Evolutionary conservation across 2,329 filamentous ascomycete genomes (phyloP).

Genomic region (Colletotrichum graminicola): DNA sequence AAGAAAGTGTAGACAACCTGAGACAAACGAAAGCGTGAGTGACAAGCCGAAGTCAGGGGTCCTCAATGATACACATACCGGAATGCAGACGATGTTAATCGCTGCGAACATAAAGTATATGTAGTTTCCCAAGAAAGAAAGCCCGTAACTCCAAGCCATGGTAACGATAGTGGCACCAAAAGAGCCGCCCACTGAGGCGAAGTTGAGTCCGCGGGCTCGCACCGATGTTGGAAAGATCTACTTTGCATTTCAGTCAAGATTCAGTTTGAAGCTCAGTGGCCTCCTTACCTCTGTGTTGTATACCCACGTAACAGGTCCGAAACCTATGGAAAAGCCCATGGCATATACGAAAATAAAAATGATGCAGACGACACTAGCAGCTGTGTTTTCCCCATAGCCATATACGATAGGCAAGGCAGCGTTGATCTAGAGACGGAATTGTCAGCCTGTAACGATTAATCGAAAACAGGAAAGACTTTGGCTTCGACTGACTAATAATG

Average conservation of each 20-base stretch:
- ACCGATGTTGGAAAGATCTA: slow-evolving; percentile 70
- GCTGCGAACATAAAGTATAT: slow-evolving; percentile 71
- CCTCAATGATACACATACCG: slow-evolving; percentile 48
- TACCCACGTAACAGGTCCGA: slow-evolving; percentile 69
- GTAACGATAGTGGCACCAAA: slow-evolving; percentile 67
- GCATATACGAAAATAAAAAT: slow-evolving; percentile 70
- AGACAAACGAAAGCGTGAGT: neutral
- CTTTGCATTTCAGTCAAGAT: neutral
- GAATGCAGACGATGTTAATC: slow-evolving; percentile 62
- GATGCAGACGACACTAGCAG: slow-evolving; percentile 64
- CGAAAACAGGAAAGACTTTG: neutral
- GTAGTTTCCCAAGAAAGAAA: slow-evolving; percentile 61
- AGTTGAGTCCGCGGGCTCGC: slow-evolving; percentile 68
- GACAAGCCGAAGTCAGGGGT: too few species aligned
- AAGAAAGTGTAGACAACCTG: slow-evolving; percentile 58
- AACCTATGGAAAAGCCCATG: slow-evolving; percentile 68
- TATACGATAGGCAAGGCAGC: slow-evolving; percentile 64
- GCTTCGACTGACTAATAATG: slow-evolving; percentile 61
- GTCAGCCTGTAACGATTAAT: neutral
- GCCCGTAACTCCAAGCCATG: slow-evolving; percentile 68
- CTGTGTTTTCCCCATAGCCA: slow-evolving; percentile 60
- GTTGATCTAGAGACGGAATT: slow-evolving; percentile 58
- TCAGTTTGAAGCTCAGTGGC: neutral
- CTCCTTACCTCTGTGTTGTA: slow-evolving; percentile 66
- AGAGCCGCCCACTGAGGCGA: slow-evolving; percentile 66